Conservation (phyloP, 148 eudicot species). For the Gaultheria prostrata region DNA sequence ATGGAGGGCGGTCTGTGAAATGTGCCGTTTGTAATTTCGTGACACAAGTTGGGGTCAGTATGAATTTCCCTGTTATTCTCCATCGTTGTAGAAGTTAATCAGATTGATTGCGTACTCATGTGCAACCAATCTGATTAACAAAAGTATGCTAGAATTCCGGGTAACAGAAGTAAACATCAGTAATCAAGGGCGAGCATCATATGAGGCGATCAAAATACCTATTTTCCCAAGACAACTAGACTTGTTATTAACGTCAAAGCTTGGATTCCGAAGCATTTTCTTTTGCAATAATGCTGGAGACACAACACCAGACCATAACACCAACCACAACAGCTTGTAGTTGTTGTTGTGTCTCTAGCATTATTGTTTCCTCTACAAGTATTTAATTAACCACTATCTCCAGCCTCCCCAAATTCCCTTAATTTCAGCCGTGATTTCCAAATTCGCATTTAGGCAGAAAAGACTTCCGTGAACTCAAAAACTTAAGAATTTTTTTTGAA, state of each 20-base stretch:
- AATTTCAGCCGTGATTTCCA: neutral
- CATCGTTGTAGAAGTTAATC: too few relatives aligned
- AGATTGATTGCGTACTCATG: too few relatives aligned
- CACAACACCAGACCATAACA: too few relatives aligned
- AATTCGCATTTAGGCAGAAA: neutral
- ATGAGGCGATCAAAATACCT: neutral
- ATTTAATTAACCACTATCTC: neutral
- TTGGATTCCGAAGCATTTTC: neutral
- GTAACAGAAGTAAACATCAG: too few relatives aligned
- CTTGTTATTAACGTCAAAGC: neutral
- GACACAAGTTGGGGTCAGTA: constrained; percentile 69
- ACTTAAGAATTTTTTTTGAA: neutral
- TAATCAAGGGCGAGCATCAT: neutral
- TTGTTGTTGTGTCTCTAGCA: too few relatives aligned
- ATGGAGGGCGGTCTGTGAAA: constrained; percentile 78
- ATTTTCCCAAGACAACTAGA: neutral
- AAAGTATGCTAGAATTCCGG: too few relatives aligned
- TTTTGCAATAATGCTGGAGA: neutral
- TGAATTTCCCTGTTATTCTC: neutral
- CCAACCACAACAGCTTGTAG: too few relatives aligned
- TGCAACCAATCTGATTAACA: too few relatives aligned
- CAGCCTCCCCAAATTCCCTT: neutral
- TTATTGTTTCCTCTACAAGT: neutral
- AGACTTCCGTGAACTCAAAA: neutral
- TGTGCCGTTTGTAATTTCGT: constrained; percentile 88